A percentile compares a stretch with the other conserved stretches of the same genome.
Evolutionary conservation across 2,329 filamentous ascomycete genomes (phyloP).

Genomic region (Aureobasidium sp.): DNA sequence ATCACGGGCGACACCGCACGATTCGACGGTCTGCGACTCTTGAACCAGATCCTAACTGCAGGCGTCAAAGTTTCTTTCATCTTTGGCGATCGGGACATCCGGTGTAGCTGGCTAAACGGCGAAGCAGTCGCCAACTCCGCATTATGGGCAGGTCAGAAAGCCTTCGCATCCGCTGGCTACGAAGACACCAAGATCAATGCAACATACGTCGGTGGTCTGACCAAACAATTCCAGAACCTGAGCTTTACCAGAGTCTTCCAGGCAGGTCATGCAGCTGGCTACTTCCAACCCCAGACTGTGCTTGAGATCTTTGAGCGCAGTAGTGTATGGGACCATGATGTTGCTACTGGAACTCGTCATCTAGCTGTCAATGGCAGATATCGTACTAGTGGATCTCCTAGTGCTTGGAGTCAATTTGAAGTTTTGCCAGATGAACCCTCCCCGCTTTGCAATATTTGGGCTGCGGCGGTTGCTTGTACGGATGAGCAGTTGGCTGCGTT

Average conservation of each 20-base stretch:
- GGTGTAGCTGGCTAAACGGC: background rate
- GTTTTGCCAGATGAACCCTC: background rate
- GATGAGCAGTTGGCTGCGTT: background rate
- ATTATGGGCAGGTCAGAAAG: background rate
- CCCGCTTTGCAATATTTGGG: background rate
- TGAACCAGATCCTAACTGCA: conserved; percentile 33
- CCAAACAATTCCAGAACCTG: conserved; percentile 26
- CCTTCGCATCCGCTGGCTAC: conserved; percentile 12
- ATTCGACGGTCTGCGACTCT: conserved; percentile 30
- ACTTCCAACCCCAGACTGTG: conserved; percentile 48
- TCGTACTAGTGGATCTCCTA: background rate
- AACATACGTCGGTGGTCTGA: conserved; percentile 23
- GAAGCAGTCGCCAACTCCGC: background rate
- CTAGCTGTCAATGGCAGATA: background rate
- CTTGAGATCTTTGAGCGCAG: conserved; percentile 48
- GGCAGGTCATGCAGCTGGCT: conserved; percentile 34
- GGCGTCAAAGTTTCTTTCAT: conserved; percentile 56
- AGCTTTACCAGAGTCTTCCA: conserved; percentile 30
- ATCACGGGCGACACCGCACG: conserved; percentile 36
- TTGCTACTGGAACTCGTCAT: conserved; percentile 46
- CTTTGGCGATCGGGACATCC: conserved; percentile 52
- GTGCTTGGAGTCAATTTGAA: background rate
- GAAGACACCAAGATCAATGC: conserved; percentile 21
- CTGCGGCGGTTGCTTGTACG: background rate
- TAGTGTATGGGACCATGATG: conserved; percentile 40